phyloP scores from a whole-genome alignment of 116 monocot genomes.

The Posidonia oceanica region DNA sequence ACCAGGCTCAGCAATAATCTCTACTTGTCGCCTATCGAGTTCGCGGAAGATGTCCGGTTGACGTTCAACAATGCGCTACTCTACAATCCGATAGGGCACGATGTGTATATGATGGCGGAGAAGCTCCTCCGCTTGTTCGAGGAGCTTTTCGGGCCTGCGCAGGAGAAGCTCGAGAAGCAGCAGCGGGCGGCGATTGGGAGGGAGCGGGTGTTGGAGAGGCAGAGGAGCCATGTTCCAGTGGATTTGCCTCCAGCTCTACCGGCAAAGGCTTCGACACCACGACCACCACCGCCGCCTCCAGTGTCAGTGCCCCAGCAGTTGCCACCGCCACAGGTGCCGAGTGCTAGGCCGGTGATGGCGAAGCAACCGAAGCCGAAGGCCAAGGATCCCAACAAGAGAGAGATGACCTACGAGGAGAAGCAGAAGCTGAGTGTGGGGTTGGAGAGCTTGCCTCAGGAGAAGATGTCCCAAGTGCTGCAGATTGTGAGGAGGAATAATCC shows the following conservation, averaged over 20 bases:
- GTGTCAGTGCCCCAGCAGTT: background rate
- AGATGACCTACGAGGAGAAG: constrained; percentile 77
- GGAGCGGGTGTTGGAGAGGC: constrained; percentile 12
- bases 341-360: background rate
- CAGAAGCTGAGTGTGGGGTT: constrained; percentile 57
- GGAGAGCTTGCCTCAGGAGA: constrained; percentile 59
- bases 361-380: constrained; percentile 75
- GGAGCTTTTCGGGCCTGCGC: constrained; percentile 27
- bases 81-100: constrained; percentile 72
- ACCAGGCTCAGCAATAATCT: constrained; percentile 23
- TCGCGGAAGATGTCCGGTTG: constrained; percentile 56
- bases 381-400: constrained; percentile 58
- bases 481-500: constrained; percentile 63
- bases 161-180: constrained; percentile 42
- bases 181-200: constrained; percentile 8
- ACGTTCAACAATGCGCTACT: constrained; percentile 83
- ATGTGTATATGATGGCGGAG: constrained; percentile 46
- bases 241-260: background rate
- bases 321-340: constrained; percentile 2
- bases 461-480: constrained; percentile 53
- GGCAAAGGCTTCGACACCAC: background rate
- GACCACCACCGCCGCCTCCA: background rate
- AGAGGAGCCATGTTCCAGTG: background rate
- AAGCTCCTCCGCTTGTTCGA: constrained; percentile 56
- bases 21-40: constrained; percentile 38